Percentiles rank a stretch among this genome's conserved stretches.
These are phyloP conservation scores for Phytophthora palmivora DNA, from an alignment of 352 stramenopile genomes.

Conservation along the genomic window DNA sequence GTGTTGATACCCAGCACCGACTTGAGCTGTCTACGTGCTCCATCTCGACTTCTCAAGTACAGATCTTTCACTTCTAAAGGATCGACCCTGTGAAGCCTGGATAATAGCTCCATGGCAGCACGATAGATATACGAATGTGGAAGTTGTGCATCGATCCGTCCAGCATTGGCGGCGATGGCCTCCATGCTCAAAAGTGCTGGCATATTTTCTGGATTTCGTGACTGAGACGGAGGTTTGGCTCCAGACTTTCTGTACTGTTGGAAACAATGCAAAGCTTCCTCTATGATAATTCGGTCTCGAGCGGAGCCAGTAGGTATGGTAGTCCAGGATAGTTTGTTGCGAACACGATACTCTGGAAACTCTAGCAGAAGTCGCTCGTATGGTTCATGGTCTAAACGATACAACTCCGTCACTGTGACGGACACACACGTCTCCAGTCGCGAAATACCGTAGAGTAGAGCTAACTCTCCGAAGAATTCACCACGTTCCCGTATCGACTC, in stretches of 20 bases:
- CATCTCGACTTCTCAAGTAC: slow-evolving; percentile 39
- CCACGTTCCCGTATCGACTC: slow-evolving; percentile 61
- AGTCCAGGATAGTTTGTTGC: slow-evolving; percentile 65
- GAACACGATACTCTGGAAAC: slow-evolving; percentile 70
- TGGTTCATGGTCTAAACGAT: slow-evolving; percentile 63
- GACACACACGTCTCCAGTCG: slow-evolving; percentile 71
- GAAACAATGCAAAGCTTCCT: slow-evolving; percentile 25
- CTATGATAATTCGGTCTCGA: slow-evolving; percentile 12
- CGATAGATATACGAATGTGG: slow-evolving; percentile 59
- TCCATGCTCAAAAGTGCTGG: not conserved
- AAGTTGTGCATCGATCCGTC: slow-evolving; percentile 51
- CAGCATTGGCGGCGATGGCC: slow-evolving; percentile 20
- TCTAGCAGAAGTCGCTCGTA: slow-evolving; percentile 71
- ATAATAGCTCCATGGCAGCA: slow-evolving; percentile 59
- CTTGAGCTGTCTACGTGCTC: slow-evolving; percentile 47
- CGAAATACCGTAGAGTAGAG: slow-evolving; percentile 66
- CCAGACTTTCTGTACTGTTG: not conserved
- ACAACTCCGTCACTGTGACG: slow-evolving; percentile 65
- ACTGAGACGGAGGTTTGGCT: not conserved
- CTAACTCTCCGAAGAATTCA: slow-evolving; percentile 69
- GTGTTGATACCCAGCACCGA: slow-evolving; percentile 15
- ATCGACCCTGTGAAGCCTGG: slow-evolving; percentile 49
- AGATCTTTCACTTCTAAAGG: slow-evolving; percentile 60
- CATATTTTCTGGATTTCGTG: slow-evolving; percentile 16
- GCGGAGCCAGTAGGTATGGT: slow-evolving; percentile 19